Base-by-base conservation (phyloP, 768 basidiomycete species). In the Gloeopeniophorella convolvens region DNA sequence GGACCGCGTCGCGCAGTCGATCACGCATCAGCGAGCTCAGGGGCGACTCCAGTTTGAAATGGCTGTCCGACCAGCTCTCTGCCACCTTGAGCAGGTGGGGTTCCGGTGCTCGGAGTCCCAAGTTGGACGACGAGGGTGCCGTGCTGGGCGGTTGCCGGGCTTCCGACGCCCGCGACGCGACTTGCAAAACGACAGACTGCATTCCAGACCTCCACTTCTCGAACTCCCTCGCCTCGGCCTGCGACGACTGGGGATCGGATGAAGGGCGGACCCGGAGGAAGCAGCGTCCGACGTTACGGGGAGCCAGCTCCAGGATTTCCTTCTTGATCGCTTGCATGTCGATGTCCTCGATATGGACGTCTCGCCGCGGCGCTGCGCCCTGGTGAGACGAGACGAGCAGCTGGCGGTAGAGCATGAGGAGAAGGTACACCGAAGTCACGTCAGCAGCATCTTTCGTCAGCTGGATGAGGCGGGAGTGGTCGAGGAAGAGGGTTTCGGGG, bases 401-500 rank as follows among this genome's bases (percentile, higher is more conserved):
- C 62, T 90, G 85, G 34, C 88, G 80, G 63, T 82, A 90, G 18
- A 91, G 79, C 60, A 92, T 71, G 30, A 89, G 71, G 58, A 90
- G 79, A 79, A 92, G 83, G 68, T 85, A 88, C 43, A 89, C 67
- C 37, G 83, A 78, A 16, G 80, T 79, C 35, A 83, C 71, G 59
- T 94, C 90, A 24, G 80, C 75, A 0, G 83, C 82, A 52, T 95
- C 92, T 34, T 78, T 71, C 57, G 77, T 77, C 54, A 91, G 75
- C 20, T 73, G 72, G 21, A 74, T 65, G 10, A 93, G 70, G 24
- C 90, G 85, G 35, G 77, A 69, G 50, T 75, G 78, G 69, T 93
- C 90, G 45, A 94, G 80, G 64, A 87, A 86, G 4, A 82, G 71
- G 4, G 89, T 89, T 69, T 93, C 91, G 5, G 84, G 89, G 66